These are phyloP conservation scores for Jamesozyma jinghongensis DNA, from an alignment of 805 yeast genomes.

Conservation along the genomic window DNA sequence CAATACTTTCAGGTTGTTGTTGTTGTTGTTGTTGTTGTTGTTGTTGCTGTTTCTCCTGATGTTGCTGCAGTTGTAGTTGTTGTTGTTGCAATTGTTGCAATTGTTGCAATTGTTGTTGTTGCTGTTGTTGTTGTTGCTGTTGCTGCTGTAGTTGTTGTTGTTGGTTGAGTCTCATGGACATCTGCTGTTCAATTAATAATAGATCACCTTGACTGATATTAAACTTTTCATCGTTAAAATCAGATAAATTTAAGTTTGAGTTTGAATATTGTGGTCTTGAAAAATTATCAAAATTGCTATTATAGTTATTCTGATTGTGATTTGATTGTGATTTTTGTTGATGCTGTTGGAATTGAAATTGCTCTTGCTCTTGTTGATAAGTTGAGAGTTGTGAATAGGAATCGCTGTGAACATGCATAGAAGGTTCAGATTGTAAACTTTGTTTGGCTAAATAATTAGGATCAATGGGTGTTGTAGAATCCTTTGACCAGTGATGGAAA, in stretches of 20 bases:
- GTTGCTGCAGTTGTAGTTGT: neutral
- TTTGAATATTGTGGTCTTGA: neutral
- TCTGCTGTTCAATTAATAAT: neutral
- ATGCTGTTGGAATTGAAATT: neutral
- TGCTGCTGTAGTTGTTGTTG: conserved; percentile 2
- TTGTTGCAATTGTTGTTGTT: neutral
- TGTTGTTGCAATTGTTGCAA: neutral
- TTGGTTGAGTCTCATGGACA: conserved; percentile 1
- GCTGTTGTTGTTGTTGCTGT: conserved; percentile 1
- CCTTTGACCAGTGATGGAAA: neutral
- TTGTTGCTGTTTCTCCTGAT: conserved; percentile 1
- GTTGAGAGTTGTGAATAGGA: neutral
- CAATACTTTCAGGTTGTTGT: neutral
- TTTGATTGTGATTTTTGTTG: neutral
- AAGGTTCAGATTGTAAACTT: neutral
- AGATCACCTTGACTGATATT: conserved; percentile 1
- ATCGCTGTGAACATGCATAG: neutral
- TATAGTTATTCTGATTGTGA: neutral
- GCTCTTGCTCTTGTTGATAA: neutral
- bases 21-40: conserved; percentile 2
- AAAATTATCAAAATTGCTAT: neutral
- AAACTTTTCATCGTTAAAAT: neutral
- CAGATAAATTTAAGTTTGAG: neutral
- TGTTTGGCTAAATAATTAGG: neutral
- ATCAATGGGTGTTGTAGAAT: neutral